Conservation (phyloP, 495 filamentous ascomycete species). For the Trypethelium eluteriae region DNA sequence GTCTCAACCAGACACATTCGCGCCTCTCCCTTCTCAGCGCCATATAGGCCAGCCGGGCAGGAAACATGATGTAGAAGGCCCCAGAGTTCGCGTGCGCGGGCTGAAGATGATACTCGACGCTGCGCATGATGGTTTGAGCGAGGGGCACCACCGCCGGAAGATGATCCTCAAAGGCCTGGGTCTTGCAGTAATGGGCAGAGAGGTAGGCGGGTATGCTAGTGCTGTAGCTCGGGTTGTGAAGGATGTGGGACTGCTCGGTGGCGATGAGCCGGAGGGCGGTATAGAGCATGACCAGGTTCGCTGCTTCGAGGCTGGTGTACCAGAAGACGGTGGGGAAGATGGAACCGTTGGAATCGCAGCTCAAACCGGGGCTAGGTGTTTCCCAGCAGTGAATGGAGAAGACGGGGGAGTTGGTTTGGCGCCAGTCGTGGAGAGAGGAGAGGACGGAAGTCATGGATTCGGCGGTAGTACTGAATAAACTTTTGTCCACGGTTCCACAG, state of each 20-base stretch:
- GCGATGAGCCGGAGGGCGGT: background rate
- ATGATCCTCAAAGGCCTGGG: background rate
- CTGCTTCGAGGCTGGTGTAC: conserved; percentile 7
- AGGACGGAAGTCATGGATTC: background rate
- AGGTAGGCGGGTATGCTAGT: background rate
- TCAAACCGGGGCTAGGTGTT: background rate
- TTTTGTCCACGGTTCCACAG: background rate
- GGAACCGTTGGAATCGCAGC: background rate
- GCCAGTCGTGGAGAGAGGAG: background rate
- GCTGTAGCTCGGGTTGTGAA: background rate
- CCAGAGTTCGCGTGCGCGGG: background rate
- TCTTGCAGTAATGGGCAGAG: background rate
- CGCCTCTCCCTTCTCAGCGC: background rate
- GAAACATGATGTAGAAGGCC: background rate
- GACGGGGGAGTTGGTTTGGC: background rate
- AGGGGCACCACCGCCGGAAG: background rate
- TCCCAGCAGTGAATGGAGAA: background rate
- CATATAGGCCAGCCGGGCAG: background rate
- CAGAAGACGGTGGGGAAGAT: background rate
- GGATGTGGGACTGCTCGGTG: background rate
- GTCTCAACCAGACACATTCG: background rate
- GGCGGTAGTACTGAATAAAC: background rate
- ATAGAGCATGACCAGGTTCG: background rate
- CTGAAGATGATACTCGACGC: conserved; percentile 1
- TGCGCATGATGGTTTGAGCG: background rate